A percentile compares a stretch with the other conserved stretches of the same genome.
Conservation (phyloP, 768 basidiomycete species). For the Botryobasidium botryosum region DNA sequence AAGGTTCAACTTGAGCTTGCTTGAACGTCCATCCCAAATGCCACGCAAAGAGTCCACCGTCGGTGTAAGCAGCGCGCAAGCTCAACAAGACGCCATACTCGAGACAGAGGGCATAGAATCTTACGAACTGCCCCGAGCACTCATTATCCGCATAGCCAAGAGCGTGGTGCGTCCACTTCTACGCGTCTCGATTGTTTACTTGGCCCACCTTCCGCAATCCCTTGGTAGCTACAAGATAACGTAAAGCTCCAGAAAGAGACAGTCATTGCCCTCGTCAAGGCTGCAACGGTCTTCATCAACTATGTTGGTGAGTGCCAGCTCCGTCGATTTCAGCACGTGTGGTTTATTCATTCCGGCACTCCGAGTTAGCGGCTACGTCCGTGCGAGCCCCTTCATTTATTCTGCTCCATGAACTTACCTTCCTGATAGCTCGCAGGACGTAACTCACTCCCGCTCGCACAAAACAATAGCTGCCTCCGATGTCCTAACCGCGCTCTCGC, state of each 20-base stretch:
- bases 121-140: constrained; percentile 69
- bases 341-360: constrained; percentile 8
- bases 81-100: constrained; percentile 48
- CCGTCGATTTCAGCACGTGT: neutral
- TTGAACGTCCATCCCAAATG: too few species aligned
- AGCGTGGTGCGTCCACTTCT: constrained; percentile 39
- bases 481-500: constrained; percentile 72
- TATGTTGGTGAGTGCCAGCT: constrained; percentile 53
- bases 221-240: constrained; percentile 55
- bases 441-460: constrained; percentile 67
- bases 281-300: constrained; percentile 89
- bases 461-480: constrained; percentile 83
- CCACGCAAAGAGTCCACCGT: too few species aligned
- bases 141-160: constrained; percentile 74
- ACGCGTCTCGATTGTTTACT: neutral
- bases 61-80: constrained; percentile 55
- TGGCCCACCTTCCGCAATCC: neutral
- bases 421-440: constrained; percentile 59
- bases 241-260: constrained; percentile 85
- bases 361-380: constrained; percentile 6
- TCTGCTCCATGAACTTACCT: neutral
- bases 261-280: constrained; percentile 65
- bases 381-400: constrained; percentile 31
- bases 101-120: constrained; percentile 77
- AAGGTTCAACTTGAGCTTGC: too few species aligned